Percentiles rank a stretch among this genome's conserved stretches.
These are phyloP conservation scores for Botrytis aclada DNA, from an alignment of 2,329 filamentous ascomycete species.

Conservation along the genomic window DNA sequence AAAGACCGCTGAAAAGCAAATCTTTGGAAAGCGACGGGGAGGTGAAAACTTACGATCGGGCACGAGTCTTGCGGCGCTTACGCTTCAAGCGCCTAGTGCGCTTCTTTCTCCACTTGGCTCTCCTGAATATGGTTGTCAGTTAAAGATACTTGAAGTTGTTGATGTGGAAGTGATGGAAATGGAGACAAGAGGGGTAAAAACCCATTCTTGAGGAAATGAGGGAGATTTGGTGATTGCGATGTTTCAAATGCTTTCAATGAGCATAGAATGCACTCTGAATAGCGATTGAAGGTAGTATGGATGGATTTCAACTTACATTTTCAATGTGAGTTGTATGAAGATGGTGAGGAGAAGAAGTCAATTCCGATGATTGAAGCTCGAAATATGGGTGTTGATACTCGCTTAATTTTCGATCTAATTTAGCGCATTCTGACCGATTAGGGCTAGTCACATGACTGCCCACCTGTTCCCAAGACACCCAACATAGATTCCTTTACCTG, in stretches of 20 bases:
- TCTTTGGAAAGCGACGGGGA: neutral
- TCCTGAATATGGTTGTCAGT: slow-evolving; percentile 44
- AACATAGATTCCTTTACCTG: neutral
- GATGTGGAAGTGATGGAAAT: neutral
- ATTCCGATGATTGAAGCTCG: neutral
- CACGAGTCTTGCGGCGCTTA: slow-evolving; percentile 99
- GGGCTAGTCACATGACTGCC: slow-evolving; percentile 3
- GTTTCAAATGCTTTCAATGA: neutral
- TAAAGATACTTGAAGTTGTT: slow-evolving; percentile 1
- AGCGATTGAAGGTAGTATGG: neutral
- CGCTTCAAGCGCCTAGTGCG: slow-evolving; percentile 97
- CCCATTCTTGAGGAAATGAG: neutral
- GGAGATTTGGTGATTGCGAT: neutral
- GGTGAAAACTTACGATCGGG: slow-evolving; percentile 75
- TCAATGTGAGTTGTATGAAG: neutral
- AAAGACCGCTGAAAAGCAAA: slow-evolving; percentile 6
- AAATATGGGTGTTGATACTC: slow-evolving; percentile 1
- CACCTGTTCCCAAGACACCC: neutral
- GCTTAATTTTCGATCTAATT: slow-evolving; percentile 5
- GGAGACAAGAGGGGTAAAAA: neutral
- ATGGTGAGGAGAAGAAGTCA: neutral
- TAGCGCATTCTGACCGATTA: neutral
- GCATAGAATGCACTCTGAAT: neutral
- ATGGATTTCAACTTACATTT: slow-evolving; percentile 8
- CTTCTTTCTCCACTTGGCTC: slow-evolving; percentile 99